A percentile compares a stretch with the other conserved stretches of the same genome.
Evolutionary conservation across 108 stramenopile genomes (phyloP).

Genomic region (Craspedostauros australis): DNA sequence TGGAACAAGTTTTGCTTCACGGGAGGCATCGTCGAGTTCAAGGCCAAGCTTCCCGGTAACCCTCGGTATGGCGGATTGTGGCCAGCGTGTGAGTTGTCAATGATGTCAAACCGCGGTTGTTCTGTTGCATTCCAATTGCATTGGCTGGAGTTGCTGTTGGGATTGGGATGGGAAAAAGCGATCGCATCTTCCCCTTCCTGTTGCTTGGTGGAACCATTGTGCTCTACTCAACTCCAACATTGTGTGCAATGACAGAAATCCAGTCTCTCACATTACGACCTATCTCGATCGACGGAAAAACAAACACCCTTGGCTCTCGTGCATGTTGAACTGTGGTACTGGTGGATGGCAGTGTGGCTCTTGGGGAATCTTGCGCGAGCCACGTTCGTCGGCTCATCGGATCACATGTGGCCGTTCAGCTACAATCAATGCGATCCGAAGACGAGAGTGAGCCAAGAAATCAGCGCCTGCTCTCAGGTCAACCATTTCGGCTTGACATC

Average conservation of each 20-base stretch:
- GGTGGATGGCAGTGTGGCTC: constrained; percentile 65
- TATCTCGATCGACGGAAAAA: too few species aligned
- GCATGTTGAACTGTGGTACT: too few species aligned
- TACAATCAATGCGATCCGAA: constrained; percentile 70
- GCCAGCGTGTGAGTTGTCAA: constrained; percentile 77
- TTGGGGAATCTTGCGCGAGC: constrained; percentile 85
- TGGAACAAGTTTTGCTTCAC: constrained; percentile 94
- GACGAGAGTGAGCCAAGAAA: constrained; percentile 63
- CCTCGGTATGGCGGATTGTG: constrained; percentile 71
- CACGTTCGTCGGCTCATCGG: constrained; percentile 85
- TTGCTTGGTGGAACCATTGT: too few species aligned
- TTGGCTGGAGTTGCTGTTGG: too few species aligned
- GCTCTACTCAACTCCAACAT: too few species aligned
- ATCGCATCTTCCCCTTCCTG: too few species aligned
- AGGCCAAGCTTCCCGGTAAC: constrained; percentile 77
- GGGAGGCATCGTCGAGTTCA: constrained; percentile 84
- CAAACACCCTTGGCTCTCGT: too few species aligned
- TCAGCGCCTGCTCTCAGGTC: constrained; percentile 71
- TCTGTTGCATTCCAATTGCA: not conserved
- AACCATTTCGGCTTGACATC: constrained; percentile 76
- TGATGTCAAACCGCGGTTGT: not conserved
- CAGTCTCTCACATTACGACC: too few species aligned
- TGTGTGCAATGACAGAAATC: too few species aligned
- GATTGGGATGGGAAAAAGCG: too few species aligned
- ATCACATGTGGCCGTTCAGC: constrained; percentile 88